Evolutionary conservation across 2,329 filamentous ascomycete genomes (phyloP).

Genomic region (Byssothecium circinans): DNA sequence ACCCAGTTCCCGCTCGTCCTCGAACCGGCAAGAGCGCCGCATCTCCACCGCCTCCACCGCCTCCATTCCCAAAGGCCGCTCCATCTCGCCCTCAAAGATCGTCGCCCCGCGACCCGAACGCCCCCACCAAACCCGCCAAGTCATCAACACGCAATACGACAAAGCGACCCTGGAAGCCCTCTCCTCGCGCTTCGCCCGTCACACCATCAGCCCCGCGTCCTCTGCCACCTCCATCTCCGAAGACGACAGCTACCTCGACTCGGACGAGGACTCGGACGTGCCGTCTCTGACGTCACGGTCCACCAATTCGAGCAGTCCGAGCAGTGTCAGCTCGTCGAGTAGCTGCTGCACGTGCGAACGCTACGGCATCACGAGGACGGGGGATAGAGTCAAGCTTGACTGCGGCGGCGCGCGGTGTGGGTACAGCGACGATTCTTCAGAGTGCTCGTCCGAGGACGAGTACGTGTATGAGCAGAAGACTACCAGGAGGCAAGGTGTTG

Average conservation of each 20-base stretch:
- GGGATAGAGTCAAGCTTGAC: conserved; percentile 93
- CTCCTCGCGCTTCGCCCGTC: conserved; percentile 69
- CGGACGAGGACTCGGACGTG: conserved; percentile 65
- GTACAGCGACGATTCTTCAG: conserved; percentile 70
- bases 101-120: conserved; percentile 86
- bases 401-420: conserved; percentile 88
- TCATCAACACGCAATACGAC: conserved; percentile 80
- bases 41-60: conserved; percentile 60
- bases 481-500: conserved; percentile 51
- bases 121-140: conserved; percentile 82
- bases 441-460: conserved; percentile 72
- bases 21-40: conserved; percentile 52
- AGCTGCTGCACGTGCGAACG: conserved; percentile 86
- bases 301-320: conserved; percentile 68
- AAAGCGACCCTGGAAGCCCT: conserved; percentile 78
- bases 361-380: conserved; percentile 92
- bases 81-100: conserved; percentile 86
- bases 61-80: conserved; percentile 84
- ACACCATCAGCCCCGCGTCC: conserved; percentile 75
- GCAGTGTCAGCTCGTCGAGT: conserved; percentile 59
- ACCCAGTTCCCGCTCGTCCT: conserved; percentile 52
- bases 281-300: conserved; percentile 72
- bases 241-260: conserved; percentile 63
- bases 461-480: conserved; percentile 54
- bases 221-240: conserved; percentile 59